Conservation (phyloP, 345 rosid species). For the Lepidium sativum region DNA sequence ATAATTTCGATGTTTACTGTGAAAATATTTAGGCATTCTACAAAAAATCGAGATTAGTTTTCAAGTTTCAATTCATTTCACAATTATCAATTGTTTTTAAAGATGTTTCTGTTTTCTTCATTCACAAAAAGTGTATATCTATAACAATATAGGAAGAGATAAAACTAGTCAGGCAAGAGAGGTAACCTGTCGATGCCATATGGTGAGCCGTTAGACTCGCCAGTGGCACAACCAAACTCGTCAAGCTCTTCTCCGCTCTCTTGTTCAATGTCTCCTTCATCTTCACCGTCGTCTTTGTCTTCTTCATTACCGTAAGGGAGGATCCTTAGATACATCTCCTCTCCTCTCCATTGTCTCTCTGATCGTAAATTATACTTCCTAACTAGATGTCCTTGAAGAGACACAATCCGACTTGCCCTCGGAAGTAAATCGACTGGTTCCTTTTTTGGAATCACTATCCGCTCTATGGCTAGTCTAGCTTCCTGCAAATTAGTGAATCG, state of each 20-base stretch:
- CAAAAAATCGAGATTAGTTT: background rate
- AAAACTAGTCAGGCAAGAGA: conserved; percentile 22
- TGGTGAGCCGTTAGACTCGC: conserved; percentile 7
- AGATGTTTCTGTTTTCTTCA: background rate
- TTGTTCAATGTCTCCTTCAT: conserved; percentile 32
- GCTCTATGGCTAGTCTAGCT: conserved; percentile 72
- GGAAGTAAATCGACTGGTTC: conserved; percentile 66
- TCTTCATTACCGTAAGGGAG: conserved; percentile 41
- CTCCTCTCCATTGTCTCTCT: conserved; percentile 48
- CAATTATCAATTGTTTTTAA: background rate
- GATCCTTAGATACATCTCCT: conserved; percentile 39
- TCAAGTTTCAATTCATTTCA: background rate
- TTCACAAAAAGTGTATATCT: background rate
- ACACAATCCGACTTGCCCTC: conserved; percentile 45
- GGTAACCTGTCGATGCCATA: conserved; percentile 23
- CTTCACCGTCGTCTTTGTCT: conserved; percentile 12
- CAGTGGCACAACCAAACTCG: background rate
- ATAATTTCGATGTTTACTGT: background rate
- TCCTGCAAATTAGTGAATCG: conserved; percentile 36
- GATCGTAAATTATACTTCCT: conserved; percentile 47
- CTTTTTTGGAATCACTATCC: conserved; percentile 60
- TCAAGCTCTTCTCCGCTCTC: conserved; percentile 17
- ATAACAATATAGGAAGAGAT: background rate
- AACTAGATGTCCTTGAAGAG: conserved; percentile 57
- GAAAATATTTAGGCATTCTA: background rate